phyloP scores from a whole-genome alignment of 495 filamentous ascomycete genomes.

The Terfezia claveryi region DNA sequence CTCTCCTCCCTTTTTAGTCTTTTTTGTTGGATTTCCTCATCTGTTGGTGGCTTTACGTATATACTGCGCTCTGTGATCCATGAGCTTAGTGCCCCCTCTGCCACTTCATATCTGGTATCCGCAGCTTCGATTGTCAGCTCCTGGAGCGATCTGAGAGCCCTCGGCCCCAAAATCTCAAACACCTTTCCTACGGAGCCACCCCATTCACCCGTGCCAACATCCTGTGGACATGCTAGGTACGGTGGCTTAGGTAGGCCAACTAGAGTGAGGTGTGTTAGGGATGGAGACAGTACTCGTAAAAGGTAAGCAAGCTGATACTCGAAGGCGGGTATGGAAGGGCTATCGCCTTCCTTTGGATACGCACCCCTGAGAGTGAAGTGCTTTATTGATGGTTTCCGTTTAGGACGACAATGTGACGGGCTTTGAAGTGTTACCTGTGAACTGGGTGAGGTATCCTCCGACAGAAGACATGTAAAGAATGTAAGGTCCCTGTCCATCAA shows the following conservation, averaged over 20 bases:
- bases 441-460: not conserved
- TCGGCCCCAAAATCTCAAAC: not conserved
- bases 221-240: not conserved
- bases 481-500: not conserved
- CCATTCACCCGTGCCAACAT: slow-evolving; percentile 1
- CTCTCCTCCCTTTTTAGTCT: not conserved
- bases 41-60: not conserved
- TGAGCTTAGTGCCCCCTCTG: not conserved
- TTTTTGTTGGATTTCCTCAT: not conserved
- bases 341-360: not conserved
- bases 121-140: not conserved
- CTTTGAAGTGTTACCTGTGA: not conserved
- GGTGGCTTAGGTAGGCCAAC: not conserved
- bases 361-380: not conserved
- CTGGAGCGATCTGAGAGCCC: not conserved
- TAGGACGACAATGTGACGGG: not conserved
- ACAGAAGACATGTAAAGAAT: not conserved
- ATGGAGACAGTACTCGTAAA: not conserved
- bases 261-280: not conserved
- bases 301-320: not conserved
- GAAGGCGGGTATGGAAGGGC: not conserved
- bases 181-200: not conserved
- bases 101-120: not conserved
- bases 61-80: not conserved
- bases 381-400: not conserved